Conservation (phyloP, 164 flowering plant species). For the Santalum album region DNA sequence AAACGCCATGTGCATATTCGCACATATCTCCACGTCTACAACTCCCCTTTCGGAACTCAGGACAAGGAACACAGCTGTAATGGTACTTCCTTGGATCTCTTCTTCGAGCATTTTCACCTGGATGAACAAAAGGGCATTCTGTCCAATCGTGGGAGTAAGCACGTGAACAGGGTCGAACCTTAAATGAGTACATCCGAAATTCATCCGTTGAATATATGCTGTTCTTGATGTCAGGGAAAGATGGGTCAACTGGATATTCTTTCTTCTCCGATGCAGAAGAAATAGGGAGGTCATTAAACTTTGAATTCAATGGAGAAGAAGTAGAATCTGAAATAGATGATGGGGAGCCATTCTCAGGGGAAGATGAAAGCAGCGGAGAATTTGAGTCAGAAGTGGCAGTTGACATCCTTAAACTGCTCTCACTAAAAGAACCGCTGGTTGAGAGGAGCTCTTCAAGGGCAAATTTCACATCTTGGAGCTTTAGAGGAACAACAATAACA, state of each 20-base stretch:
- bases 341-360: conserved; percentile 56
- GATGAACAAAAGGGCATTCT: conserved; percentile 97
- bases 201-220: conserved; percentile 87
- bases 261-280: conserved; percentile 48
- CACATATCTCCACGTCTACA: conserved; percentile 86
- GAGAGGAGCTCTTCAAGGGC: conserved; percentile 53
- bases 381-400: conserved; percentile 25
- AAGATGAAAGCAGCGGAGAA: conserved; percentile 52
- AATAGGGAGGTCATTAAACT: conserved; percentile 23
- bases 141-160: conserved; percentile 99
- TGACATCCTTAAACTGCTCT: conserved; percentile 26
- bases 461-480: conserved; percentile 27
- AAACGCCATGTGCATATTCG: conserved; percentile 96
- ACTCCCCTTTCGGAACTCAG: conserved; percentile 92
- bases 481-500: conserved; percentile 64
- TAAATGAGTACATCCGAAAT: conserved; percentile 89
- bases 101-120: conserved; percentile 94
- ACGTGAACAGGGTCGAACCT: conserved; percentile 88
- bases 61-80: conserved; percentile 96
- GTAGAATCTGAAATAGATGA: conserved; percentile 36
- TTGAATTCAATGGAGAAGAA: conserved; percentile 36
- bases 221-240: conserved; percentile 86
- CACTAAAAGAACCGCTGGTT: conserved; percentile 23
- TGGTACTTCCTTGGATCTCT: conserved; percentile 92
- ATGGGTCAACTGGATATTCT: conserved; percentile 82